These are phyloP conservation scores for Arthrobotrys entomopaga DNA, from an alignment of 2,329 filamentous ascomycete species.

Conservation along the genomic window DNA sequence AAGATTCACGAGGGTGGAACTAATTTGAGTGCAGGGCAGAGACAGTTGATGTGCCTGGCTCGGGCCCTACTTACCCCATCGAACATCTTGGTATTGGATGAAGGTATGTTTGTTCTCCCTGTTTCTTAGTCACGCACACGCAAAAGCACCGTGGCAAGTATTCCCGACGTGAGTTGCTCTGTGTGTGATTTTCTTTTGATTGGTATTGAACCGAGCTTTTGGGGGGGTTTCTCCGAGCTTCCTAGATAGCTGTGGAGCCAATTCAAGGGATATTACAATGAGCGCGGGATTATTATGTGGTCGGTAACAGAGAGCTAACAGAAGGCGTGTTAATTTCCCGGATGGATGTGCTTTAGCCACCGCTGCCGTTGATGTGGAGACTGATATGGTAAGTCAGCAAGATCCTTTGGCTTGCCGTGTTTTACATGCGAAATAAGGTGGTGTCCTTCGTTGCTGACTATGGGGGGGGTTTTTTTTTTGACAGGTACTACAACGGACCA, in stretches of 20 bases:
- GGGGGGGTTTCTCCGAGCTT: conserved; percentile 19
- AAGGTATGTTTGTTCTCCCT: conserved; percentile 75
- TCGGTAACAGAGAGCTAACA: conserved; percentile 40
- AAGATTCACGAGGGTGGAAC: conserved; percentile 94
- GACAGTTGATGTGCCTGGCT: conserved; percentile 91
- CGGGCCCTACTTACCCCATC: conserved; percentile 93
- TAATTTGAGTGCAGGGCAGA: conserved; percentile 93
- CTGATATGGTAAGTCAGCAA: conserved; percentile 59
- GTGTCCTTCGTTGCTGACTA: not conserved
- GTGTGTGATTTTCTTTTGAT: conserved; percentile 4
- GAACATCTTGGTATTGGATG: conserved; percentile 96
- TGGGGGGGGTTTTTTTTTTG: not conserved
- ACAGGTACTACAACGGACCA: conserved; percentile 50
- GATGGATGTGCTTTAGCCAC: conserved; percentile 59
- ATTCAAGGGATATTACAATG: not conserved
- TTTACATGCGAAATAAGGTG: not conserved
- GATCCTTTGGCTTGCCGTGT: not conserved
- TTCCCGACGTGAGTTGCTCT: conserved; percentile 24
- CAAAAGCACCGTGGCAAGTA: not conserved
- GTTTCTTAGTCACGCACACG: not conserved
- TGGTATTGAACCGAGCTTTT: not conserved
- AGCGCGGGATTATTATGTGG: conserved; percentile 11
- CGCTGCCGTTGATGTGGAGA: conserved; percentile 76
- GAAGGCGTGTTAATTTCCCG: conserved; percentile 58
- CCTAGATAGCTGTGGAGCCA: not conserved